phyloP scores from a whole-genome alignment of 1,284 basidiomycete species.

The Ceratobasidium sp. region DNA sequence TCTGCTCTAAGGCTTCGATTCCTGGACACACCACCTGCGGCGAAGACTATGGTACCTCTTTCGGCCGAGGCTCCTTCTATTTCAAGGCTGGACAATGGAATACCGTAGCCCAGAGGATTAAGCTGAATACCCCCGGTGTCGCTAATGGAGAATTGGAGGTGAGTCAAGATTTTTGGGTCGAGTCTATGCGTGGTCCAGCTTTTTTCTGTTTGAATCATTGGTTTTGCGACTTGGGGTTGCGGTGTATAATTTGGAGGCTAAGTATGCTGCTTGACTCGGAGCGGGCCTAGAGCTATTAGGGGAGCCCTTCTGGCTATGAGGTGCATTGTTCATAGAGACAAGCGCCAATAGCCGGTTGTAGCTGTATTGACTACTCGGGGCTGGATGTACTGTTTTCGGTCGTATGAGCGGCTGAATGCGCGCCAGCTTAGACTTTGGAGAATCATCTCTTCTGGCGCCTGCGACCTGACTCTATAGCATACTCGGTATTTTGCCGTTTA shows the following conservation, averaged over 20 bases:
- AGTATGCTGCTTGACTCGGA: slow-evolving; percentile 1
- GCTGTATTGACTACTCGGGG: no score
- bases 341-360: no score
- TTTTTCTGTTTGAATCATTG: not conserved
- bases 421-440: not conserved
- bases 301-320: no score
- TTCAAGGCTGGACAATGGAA: slow-evolving; percentile 69
- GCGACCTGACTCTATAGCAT: not conserved
- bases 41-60: slow-evolving; percentile 71
- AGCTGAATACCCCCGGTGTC: slow-evolving; percentile 68
- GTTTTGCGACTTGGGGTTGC: not conserved
- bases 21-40: slow-evolving; percentile 20
- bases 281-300: no score
- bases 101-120: slow-evolving; percentile 71
- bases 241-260: not conserved
- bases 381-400: not conserved
- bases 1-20: slow-evolving; percentile 19
- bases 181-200: not conserved
- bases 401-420: not conserved
- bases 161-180: not conserved
- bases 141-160: slow-evolving; percentile 53
- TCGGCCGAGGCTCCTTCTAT: slow-evolving; percentile 68
- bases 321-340: no score
- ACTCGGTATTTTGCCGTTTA: slow-evolving; percentile 5
- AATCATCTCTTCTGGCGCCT: not conserved